These are phyloP conservation scores for Dioscorea dumetorum DNA, from an alignment of 106 monocot genomes.

Conservation along the genomic window DNA sequence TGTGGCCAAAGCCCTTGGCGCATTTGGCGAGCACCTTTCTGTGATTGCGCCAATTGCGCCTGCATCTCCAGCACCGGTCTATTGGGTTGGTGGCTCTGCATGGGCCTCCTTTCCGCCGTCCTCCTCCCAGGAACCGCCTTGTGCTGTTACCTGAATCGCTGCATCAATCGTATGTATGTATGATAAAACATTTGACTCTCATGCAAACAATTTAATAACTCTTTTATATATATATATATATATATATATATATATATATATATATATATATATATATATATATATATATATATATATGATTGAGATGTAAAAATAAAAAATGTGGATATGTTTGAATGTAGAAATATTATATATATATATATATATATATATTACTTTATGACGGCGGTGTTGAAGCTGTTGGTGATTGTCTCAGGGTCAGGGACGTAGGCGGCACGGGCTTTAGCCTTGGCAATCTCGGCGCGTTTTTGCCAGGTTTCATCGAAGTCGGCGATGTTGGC, in stretches of 20 bases:
- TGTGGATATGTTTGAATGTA: too few species aligned
- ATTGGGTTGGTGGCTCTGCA: conserved; percentile 56
- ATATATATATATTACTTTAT: conserved; percentile 2
- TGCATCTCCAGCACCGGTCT: conserved; percentile 63
- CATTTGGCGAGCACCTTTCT: conserved; percentile 28
- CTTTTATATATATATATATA: too few species aligned
- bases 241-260: too few species aligned
- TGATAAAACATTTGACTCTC: too few species aligned
- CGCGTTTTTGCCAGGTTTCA: conserved; percentile 4
- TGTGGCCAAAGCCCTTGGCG: conserved; percentile 25
- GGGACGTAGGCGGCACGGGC: neutral
- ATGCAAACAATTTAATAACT: too few species aligned
- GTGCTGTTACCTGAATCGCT: conserved; percentile 21
- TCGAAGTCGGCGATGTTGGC: conserved; percentile 14
- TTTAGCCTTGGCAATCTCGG: neutral
- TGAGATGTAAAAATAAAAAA: too few species aligned
- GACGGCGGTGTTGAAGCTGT: conserved; percentile 20
- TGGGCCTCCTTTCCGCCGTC: neutral
- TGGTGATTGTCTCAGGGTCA: conserved; percentile 10
- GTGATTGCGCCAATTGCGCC: conserved; percentile 18
- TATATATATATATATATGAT: too few species aligned
- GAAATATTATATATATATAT: too few species aligned
- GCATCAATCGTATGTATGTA: too few species aligned
- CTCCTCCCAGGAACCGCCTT: conserved; percentile 5
- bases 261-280: too few species aligned